Conservation (phyloP, 257 asterid genomes). For the Solanum ossicruentum region DNA sequence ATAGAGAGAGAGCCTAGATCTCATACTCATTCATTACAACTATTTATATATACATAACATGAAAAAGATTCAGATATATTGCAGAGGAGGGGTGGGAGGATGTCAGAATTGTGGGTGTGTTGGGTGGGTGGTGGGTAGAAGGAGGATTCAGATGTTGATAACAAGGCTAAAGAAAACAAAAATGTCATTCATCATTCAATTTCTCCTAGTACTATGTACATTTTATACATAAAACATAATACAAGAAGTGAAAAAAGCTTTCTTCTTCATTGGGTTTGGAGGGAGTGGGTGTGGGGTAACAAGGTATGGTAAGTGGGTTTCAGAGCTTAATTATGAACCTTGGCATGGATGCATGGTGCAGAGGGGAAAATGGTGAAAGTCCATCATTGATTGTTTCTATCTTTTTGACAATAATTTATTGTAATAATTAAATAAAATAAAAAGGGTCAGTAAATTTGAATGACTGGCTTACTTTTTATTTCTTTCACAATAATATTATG, state of each 20-base stretch:
- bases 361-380: background rate
- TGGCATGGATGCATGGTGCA: conserved; percentile 2
- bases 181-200: background rate
- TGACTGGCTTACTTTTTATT: background rate
- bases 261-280: background rate
- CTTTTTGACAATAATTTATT: background rate
- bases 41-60: background rate
- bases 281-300: background rate
- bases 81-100: background rate
- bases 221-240: background rate
- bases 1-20: conserved; percentile 1
- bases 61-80: background rate
- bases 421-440: background rate
- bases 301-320: background rate
- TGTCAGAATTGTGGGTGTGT: background rate
- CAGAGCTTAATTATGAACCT: conserved; percentile 1
- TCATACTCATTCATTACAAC: conserved; percentile 1
- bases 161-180: background rate
- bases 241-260: background rate
- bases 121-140: background rate
- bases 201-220: background rate
- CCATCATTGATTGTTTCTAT: background rate
- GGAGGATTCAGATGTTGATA: conserved; percentile 1
- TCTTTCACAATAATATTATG: background rate
- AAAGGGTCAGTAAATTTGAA: background rate